A percentile compares a stretch with the other conserved stretches of the same genome.
phyloP scores from a whole-genome alignment of 345 rosid genomes.

The Laguncularia racemosa region DNA sequence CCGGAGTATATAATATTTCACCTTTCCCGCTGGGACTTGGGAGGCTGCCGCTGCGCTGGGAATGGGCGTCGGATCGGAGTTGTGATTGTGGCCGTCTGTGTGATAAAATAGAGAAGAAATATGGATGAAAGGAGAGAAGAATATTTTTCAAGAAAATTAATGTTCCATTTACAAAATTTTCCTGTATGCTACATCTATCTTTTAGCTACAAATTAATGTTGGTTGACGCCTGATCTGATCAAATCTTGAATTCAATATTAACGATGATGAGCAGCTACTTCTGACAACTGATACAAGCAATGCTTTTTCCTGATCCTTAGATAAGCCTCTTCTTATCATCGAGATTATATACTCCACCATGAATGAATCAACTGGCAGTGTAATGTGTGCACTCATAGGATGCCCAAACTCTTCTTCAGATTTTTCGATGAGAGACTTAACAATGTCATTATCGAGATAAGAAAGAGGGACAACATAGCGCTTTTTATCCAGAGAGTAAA shows the following conservation, averaged over 20 bases:
- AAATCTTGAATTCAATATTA: background rate
- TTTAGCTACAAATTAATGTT: background rate
- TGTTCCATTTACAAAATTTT: background rate
- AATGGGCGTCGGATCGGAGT: too few species aligned
- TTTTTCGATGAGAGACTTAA: conserved; percentile 8
- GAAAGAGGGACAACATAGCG: conserved; percentile 15
- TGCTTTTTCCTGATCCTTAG: conserved; percentile 27
- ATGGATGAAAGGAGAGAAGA: too few species aligned
- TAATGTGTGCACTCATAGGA: conserved; percentile 20
- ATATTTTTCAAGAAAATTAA: too few species aligned
- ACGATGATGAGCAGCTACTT: conserved; percentile 9
- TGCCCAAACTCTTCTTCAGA: conserved; percentile 13
- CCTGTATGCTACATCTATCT: background rate
- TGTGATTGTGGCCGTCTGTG: too few species aligned
- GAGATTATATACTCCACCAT: conserved; percentile 20
- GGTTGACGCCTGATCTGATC: background rate
- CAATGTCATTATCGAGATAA: conserved; percentile 9
- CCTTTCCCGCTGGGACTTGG: too few species aligned
- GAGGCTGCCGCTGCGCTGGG: too few species aligned
- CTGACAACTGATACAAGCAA: conserved; percentile 8
- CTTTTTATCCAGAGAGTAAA: conserved; percentile 10
- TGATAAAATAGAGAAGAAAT: too few species aligned
- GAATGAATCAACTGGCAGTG: conserved; percentile 23
- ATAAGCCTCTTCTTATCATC: conserved; percentile 12
- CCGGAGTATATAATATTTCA: too few species aligned